These are phyloP conservation scores for Fusarium domesticum DNA, from an alignment of 2,329 filamentous ascomycete genomes.

Conservation along the genomic window DNA sequence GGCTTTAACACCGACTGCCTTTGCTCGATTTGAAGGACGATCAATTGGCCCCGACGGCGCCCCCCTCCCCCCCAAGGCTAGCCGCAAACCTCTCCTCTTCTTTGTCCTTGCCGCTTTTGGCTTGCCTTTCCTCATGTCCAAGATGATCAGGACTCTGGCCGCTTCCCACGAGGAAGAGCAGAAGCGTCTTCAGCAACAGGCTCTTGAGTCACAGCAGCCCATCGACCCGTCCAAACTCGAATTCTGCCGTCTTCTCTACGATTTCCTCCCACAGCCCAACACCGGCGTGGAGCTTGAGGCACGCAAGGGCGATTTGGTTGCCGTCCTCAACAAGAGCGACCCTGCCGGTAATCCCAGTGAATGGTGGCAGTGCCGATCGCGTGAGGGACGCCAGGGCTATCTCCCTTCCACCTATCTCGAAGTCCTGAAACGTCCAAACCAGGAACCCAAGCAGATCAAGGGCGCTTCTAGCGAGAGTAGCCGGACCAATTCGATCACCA, in stretches of 20 bases:
- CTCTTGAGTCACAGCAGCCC: conserved; percentile 50
- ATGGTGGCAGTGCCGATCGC: conserved; percentile 93
- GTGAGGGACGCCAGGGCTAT: conserved; percentile 88
- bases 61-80: conserved; percentile 67
- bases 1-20: conserved; percentile 83
- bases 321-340: conserved; percentile 88
- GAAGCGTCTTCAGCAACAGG: conserved; percentile 50
- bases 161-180: conserved; percentile 82
- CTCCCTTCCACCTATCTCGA: conserved; percentile 89
- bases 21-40: conserved; percentile 82
- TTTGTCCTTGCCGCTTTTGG: conserved; percentile 94
- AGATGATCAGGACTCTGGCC: conserved; percentile 83
- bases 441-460: conserved; percentile 52
- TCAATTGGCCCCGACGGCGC: conserved; percentile 58
- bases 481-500: conserved; percentile 51
- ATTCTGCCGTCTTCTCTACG: conserved; percentile 92
- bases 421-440: conserved; percentile 57
- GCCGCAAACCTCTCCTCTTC: conserved; percentile 93
- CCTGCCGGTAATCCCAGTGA: conserved; percentile 88
- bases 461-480: conserved; percentile 46
- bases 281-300: conserved; percentile 79
- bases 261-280: conserved; percentile 80
- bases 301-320: conserved; percentile 92
- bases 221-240: conserved; percentile 89
- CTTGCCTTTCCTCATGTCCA: conserved; percentile 94